Conservation (phyloP, 257 asterid species). For the Nemophila menziesii region DNA sequence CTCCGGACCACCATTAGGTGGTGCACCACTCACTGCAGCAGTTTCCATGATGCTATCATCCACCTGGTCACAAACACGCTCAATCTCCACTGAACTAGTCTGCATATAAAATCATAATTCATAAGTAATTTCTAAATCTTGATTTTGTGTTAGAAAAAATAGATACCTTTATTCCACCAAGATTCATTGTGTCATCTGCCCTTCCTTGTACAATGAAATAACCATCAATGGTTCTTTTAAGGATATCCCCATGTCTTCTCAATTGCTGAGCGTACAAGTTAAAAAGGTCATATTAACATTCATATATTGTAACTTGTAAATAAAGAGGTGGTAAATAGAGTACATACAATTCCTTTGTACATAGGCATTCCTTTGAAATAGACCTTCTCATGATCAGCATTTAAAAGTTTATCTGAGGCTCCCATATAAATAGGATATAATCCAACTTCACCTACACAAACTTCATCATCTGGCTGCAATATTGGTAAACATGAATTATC, state of each 20-base stretch:
- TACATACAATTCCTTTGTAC: constrained; percentile 64
- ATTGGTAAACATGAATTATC: constrained; percentile 6
- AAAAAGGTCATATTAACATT: neutral
- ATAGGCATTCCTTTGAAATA: constrained; percentile 88
- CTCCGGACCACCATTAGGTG: constrained; percentile 79
- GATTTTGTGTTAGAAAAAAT: neutral
- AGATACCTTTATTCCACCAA: constrained; percentile 85
- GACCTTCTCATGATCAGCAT: constrained; percentile 78
- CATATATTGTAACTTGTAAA: no score
- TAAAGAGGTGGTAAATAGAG: constrained; percentile 1
- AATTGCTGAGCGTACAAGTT: constrained; percentile 43
- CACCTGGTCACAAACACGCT: constrained; percentile 64
- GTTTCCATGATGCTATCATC: constrained; percentile 72
- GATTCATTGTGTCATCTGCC: constrained; percentile 97
- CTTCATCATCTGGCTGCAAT: constrained; percentile 60
- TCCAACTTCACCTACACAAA: constrained; percentile 85
- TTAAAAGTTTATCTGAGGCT: constrained; percentile 62
- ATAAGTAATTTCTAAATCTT: neutral
- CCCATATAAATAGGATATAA: constrained; percentile 68
- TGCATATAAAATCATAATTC: constrained; percentile 14
- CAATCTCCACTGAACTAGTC: constrained; percentile 84
- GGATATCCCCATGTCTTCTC: constrained; percentile 82
- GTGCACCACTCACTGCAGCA: constrained; percentile 66
- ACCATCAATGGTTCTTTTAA: constrained; percentile 69
- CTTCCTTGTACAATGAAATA: constrained; percentile 65